Evolutionary conservation across 2,329 filamentous ascomycete genomes (phyloP).

Genomic region (Thelonectria blattea): DNA sequence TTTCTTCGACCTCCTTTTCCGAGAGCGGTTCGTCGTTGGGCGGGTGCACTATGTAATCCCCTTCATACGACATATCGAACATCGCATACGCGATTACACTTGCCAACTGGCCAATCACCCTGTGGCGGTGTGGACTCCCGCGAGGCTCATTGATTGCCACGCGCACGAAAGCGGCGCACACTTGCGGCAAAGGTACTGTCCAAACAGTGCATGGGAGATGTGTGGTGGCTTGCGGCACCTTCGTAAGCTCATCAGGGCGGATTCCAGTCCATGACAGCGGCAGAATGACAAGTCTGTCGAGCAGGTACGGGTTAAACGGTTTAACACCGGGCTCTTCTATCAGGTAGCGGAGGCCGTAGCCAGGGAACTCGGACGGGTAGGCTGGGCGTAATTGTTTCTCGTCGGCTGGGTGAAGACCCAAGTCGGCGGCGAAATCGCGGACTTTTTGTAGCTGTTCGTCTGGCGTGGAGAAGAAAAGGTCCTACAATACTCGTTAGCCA

Average conservation of each 20-base stretch:
- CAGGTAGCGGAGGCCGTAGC: background rate
- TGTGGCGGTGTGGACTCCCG: background rate
- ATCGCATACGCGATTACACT: constrained; percentile 1
- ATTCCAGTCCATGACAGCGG: constrained; percentile 11
- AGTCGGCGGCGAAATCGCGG: background rate
- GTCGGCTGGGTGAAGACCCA: constrained; percentile 1
- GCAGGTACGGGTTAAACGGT: background rate
- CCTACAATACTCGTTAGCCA: background rate
- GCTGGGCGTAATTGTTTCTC: background rate
- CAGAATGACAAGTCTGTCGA: constrained; percentile 1
- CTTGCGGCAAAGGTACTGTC: background rate
- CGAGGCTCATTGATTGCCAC: constrained; percentile 1
- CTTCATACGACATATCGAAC: constrained; percentile 15
- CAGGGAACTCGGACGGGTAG: constrained; percentile 2
- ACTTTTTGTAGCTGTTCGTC: constrained; percentile 4
- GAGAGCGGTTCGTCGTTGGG: constrained; percentile 3
- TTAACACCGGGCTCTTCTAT: no score
- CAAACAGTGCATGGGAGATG: constrained; percentile 1
- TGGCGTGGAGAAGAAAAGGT: constrained; percentile 7
- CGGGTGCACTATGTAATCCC: constrained; percentile 4
- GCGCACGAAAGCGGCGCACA: constrained; percentile 10
- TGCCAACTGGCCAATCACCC: background rate
- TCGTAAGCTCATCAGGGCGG: background rate
- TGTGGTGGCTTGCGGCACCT: no score
- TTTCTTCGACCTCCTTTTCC: constrained; percentile 5